A percentile compares a stretch with the other conserved stretches of the same genome.
These are phyloP conservation scores for Breynia disticha DNA, from an alignment of 441 rosid genomes.

Conservation along the genomic window DNA sequence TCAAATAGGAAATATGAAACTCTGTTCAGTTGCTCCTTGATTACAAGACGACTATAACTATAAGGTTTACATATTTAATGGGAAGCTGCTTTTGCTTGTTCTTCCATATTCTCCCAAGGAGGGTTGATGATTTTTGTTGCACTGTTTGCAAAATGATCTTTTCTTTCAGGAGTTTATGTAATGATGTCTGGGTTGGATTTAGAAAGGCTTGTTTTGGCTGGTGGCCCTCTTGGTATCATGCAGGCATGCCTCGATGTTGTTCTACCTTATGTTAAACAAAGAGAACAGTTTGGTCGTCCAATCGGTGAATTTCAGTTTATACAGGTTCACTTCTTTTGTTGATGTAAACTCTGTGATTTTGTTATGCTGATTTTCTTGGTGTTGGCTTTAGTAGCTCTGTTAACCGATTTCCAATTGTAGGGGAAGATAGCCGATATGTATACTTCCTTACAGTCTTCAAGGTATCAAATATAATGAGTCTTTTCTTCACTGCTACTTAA, in stretches of 20 bases:
- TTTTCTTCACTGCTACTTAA: not conserved
- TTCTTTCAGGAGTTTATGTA: conserved; percentile 74
- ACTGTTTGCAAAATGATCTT: not conserved
- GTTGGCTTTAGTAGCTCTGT: conserved; percentile 5
- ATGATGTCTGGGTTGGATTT: conserved; percentile 97
- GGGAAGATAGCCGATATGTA: conserved; percentile 96
- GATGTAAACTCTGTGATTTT: conserved; percentile 1
- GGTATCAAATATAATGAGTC: conserved; percentile 27
- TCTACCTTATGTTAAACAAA: conserved; percentile 76
- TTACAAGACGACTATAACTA: too few relatives aligned
- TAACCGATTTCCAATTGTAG: conserved; percentile 34
- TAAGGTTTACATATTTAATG: too few relatives aligned
- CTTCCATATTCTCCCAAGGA: too few relatives aligned
- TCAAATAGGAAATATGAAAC: too few relatives aligned
- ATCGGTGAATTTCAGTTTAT: conserved; percentile 87
- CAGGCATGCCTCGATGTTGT: conserved; percentile 90
- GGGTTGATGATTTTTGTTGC: too few relatives aligned
- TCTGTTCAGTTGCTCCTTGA: too few relatives aligned
- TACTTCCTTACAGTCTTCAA: conserved; percentile 83
- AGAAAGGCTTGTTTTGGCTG: conserved; percentile 87
- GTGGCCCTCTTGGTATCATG: conserved; percentile 94
- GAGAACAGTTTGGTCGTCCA: conserved; percentile 90
- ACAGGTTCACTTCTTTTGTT: conserved; percentile 43
- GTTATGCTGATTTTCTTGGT: not conserved
- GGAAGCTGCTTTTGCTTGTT: too few relatives aligned